Base-by-base conservation (phyloP, 148 eudicot genomes). In the Vaccinium macrocarpon region DNA sequence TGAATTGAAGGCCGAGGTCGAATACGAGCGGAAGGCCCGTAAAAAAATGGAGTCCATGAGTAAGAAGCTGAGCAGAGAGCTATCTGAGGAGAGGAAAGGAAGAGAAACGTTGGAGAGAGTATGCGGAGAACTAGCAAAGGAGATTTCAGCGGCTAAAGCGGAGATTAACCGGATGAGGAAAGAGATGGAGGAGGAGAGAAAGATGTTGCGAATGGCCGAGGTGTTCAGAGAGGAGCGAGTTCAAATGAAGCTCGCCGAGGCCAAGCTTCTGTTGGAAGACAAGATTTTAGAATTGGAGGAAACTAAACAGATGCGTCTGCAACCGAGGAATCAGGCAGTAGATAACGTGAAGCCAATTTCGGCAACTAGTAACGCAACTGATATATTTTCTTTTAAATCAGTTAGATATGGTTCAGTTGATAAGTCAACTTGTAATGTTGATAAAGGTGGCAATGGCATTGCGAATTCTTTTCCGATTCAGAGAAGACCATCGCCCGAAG, bases 231-330 rank as follows among this genome's bases (percentile, higher is more conserved):
- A 94, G 81, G 95, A 94, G 81, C 85, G 95, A 51, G 91, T 93
- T 9, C 94, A 91, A 21, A 94, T 94, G 95, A 94, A 94, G 84
- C 92, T 94, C 21, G 48, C 86, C 9, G 95, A 94, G 52, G 95
- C 97, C 0, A 93, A 91, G 59, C 23, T 88, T 1, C 52, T 94
- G 38, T 51, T 89, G 23, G 93, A 93, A 76, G 89, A 93, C 23
- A 89, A 90, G 79, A 27, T 91, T 61, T 81, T 81, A 4, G 89
- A 89, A 84, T 84, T 89, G 62, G 83, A 86, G 14, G 68, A 18
- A 18, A 76, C 75, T 49, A 88, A 81, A 84, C 83, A 35, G 75
- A 78, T 51, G 49, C 59, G 35, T 8, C 62, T 51, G 8, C 32
- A 57, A 18, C 27, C 61, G 1, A 42, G 78, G 53, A 70, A 84